Base-by-base conservation (phyloP, 2,329 filamentous ascomycete genomes). In the Achaetomium macrosporum region DNA sequence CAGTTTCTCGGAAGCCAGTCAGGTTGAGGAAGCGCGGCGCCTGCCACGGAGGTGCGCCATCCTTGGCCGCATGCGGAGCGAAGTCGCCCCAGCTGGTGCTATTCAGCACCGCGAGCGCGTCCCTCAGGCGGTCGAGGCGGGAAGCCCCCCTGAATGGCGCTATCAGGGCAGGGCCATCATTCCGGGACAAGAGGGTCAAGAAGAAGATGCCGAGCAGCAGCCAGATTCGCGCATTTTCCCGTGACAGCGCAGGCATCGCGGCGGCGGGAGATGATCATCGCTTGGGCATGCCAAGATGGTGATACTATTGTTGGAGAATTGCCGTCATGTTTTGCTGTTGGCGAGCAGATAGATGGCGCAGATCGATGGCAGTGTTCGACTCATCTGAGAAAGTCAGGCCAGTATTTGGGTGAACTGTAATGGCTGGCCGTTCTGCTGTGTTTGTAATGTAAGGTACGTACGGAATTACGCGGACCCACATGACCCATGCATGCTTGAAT, bases 1-100 rank as follows among this genome's bases (percentile, higher is more conserved):
- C 87, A 17, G 83, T 78, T 43, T 82, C 73, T 45, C 87, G 80
- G 56, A 95, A 84, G 1, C 92, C 92, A 2, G 88, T 88, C 47
- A 96, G 73, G 61, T 90, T 89, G 54, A 90, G 70, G 57, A 77
- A 84, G 20, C 69, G 72, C 17, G 62, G 54, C 46, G 63, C 58
- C 39, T 63, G 57, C 48, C 64, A 64, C 39, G 61, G 49, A 57
- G 57, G 39, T 59, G 62, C 39, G 59, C 53, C 61, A 16, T 56
- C 46, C 30, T 55, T 42, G 16, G 42, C 37, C 5, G 30, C 48
- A 15, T 55, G 65, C 11, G 81, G 81, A 15, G 69, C 61, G 64
- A 85, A 85, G 65, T 84, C 81, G 46, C 78, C 78, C 81, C 81
- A 85, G 57, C 63, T 66, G 16, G 81, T 80, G 51, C 67, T 67